These are phyloP conservation scores for Arthroderma uncinatum DNA, from an alignment of 2,329 filamentous ascomycete genomes.

Conservation along the genomic window DNA sequence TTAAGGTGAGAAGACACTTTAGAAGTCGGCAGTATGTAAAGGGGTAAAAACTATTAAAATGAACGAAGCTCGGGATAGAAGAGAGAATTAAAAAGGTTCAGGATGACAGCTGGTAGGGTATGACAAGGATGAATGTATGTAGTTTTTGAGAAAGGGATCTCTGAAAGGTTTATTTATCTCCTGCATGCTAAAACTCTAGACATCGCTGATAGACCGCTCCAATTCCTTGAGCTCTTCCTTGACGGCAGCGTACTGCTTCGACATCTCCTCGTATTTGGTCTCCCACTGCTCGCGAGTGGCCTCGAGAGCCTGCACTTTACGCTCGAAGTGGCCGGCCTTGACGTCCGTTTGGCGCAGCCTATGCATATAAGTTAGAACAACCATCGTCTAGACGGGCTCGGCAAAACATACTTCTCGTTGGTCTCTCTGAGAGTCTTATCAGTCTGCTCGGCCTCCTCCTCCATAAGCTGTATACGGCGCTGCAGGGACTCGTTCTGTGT, in stretches of 20 bases:
- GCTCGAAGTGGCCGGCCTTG: slow-evolving; percentile 98
- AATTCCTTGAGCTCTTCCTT: slow-evolving; percentile 90
- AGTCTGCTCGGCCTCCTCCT: slow-evolving; percentile 94
- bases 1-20: neutral
- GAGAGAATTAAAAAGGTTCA: neutral
- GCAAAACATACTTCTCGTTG: slow-evolving; percentile 80
- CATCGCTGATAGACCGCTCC: slow-evolving; percentile 82
- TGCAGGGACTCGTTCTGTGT: slow-evolving; percentile 85
- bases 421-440: slow-evolving; percentile 94
- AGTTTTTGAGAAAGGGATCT: neutral
- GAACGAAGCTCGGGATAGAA: neutral
- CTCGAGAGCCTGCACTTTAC: slow-evolving; percentile 96
- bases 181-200: slow-evolving; percentile 42
- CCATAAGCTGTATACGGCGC: slow-evolving; percentile 85
- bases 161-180: neutral
- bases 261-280: slow-evolving; percentile 94
- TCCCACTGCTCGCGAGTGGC: slow-evolving; percentile 88
- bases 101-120: neutral
- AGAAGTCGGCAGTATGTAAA: neutral
- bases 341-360: slow-evolving; percentile 98
- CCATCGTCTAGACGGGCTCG: neutral
- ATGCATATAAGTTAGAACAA: slow-evolving; percentile 11
- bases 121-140: slow-evolving; percentile 4
- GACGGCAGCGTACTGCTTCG: slow-evolving; percentile 70
- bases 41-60: neutral